These are phyloP conservation scores for Apiospora malaysiana DNA, from an alignment of 2,329 filamentous ascomycete species.

Conservation along the genomic window DNA sequence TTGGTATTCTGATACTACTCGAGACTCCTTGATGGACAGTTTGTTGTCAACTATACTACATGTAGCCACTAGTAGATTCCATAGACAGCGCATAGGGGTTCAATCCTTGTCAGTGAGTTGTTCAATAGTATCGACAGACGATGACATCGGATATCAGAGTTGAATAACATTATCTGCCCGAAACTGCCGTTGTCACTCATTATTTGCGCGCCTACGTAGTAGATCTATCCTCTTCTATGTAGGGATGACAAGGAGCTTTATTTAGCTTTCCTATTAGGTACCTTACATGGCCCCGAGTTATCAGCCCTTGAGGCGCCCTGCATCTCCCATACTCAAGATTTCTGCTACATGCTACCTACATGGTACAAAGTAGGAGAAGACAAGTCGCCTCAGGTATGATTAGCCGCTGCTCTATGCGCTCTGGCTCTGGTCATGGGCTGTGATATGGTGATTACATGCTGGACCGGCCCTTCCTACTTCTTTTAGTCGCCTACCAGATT, in stretches of 20 bases:
- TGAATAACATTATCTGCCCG: neutral
- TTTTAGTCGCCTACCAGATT: neutral
- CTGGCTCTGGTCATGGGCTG: neutral
- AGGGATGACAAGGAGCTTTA: neutral
- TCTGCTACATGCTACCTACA: neutral
- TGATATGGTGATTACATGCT: neutral
- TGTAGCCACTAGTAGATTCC: neutral
- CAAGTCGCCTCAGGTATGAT: neutral
- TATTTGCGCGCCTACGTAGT: neutral
- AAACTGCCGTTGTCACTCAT: neutral
- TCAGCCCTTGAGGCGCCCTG: neutral
- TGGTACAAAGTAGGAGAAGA: neutral
- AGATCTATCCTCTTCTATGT: neutral
- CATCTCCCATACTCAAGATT: neutral
- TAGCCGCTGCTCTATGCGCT: neutral
- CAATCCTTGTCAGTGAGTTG: no score
- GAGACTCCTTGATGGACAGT: neutral
- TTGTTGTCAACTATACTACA: neutral
- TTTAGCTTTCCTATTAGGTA: neutral
- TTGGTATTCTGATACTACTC: neutral
- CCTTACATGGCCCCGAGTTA: neutral
- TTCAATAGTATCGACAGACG: neutral
- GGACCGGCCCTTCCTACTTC: neutral
- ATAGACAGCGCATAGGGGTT: no score
- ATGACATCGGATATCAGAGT: no score